Evolutionary conservation across 805 yeast species (phyloP).

Genomic region (Hemisphaericaspora nanyangensis): DNA sequence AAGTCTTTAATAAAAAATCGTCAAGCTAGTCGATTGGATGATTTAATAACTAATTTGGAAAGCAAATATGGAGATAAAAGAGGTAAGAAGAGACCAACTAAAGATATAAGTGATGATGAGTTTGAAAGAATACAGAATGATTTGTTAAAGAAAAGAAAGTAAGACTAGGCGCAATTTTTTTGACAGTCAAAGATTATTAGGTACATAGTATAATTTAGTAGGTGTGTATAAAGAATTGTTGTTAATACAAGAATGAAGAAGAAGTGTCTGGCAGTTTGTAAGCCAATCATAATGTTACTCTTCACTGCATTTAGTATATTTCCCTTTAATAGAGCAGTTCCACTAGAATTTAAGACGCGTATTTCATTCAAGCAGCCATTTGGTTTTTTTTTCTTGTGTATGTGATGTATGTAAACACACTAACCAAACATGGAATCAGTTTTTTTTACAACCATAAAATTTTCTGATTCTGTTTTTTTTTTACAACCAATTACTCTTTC

Average conservation of each 20-base stretch:
- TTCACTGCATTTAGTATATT: too few relatives aligned
- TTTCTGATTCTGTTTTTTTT: not conserved
- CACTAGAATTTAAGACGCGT: too few relatives aligned
- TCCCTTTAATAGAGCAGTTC: too few relatives aligned
- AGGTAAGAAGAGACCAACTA: slow-evolving; percentile 30
- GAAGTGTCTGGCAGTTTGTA: too few relatives aligned
- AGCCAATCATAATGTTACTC: too few relatives aligned
- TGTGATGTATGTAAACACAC: too few relatives aligned
- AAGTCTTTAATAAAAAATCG: slow-evolving; percentile 47
- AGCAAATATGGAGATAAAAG: slow-evolving; percentile 43
- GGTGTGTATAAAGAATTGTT: too few relatives aligned
- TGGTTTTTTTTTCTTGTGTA: too few relatives aligned
- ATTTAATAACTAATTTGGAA: slow-evolving; percentile 45
- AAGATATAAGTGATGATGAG: slow-evolving; percentile 48
- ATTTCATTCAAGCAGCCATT: too few relatives aligned
- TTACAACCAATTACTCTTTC: not conserved
- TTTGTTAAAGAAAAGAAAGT: slow-evolving; percentile 25
- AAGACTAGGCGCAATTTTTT: not conserved
- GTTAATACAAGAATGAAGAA: not conserved
- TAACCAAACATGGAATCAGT: too few relatives aligned
- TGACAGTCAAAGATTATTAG: not conserved
- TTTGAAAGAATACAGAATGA: slow-evolving; percentile 44
- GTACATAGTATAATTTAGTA: too few relatives aligned
- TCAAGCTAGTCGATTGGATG: slow-evolving; percentile 41
- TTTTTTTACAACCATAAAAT: not conserved